Conservation (phyloP, 257 asterid species). For the Solanum raphanifolium region DNA sequence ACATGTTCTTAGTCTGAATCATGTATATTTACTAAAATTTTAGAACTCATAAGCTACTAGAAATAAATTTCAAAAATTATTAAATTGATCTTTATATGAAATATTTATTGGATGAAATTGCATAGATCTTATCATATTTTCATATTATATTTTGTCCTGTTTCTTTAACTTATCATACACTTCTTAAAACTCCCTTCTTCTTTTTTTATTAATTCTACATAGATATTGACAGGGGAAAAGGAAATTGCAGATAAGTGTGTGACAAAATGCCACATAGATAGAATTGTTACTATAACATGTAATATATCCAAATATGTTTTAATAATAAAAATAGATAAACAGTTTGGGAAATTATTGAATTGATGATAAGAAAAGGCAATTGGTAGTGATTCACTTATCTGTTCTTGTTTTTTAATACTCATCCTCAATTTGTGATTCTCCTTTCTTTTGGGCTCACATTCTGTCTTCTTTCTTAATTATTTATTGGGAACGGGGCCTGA, state of each 20-base stretch:
- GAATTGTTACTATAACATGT: neutral
- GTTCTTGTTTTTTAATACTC: neutral
- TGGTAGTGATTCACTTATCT: neutral
- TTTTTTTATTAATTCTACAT: neutral
- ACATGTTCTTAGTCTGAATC: neutral
- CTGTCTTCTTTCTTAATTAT: neutral
- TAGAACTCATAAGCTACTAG: neutral
- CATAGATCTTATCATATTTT: neutral
- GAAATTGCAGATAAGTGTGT: neutral
- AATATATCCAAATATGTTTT: neutral
- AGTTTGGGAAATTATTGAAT: neutral
- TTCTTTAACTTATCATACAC: neutral
- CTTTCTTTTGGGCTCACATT: neutral
- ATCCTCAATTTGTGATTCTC: constrained; percentile 2
- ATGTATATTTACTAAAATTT: neutral
- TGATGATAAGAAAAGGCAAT: neutral
- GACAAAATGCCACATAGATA: neutral
- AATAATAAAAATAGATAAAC: neutral
- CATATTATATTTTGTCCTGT: neutral
- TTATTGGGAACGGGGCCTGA: fast-evolving
- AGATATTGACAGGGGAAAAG: neutral
- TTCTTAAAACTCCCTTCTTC: neutral
- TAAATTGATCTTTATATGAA: neutral
- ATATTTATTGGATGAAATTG: neutral
- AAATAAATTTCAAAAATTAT: neutral